Conservation (phyloP, 192 early-diverging fungal genomes). For the Coemansia sp. region DNA sequence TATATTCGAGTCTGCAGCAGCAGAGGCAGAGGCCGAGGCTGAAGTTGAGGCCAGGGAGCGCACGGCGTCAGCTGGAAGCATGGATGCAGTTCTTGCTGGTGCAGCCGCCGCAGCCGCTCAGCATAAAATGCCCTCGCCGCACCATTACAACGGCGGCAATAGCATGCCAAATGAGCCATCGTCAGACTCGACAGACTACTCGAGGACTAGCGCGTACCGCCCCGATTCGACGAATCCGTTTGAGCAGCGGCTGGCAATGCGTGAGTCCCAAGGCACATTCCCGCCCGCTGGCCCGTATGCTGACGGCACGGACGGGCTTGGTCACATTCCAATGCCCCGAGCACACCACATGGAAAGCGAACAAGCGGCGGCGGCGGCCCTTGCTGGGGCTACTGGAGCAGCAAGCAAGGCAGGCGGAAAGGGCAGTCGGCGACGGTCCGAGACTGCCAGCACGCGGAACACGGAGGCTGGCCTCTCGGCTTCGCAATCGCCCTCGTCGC, state of each 20-base stretch:
- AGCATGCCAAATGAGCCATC: conserved; percentile 13
- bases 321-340: conserved; percentile 47
- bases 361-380: conserved; percentile 40
- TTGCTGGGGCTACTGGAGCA: conserved; percentile 29
- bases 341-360: conserved; percentile 34
- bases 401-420: conserved; percentile 8
- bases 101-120: conserved; percentile 15
- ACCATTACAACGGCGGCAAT: conserved; percentile 28
- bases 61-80: conserved; percentile 31
- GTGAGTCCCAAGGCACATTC: conserved; percentile 53
- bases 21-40: conserved; percentile 50
- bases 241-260: conserved; percentile 53
- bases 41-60: conserved; percentile 45
- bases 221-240: conserved; percentile 54
- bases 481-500: conserved; percentile 42
- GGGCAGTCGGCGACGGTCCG: conserved; percentile 39
- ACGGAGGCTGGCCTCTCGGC: conserved; percentile 30
- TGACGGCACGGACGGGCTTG: conserved; percentile 30
- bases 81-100: conserved; percentile 6
- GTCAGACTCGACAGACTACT: conserved; percentile 26
- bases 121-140: conserved; percentile 25
- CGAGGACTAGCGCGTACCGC: conserved; percentile 39
- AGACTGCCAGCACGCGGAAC: conserved; percentile 43
- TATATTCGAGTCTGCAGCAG: conserved; percentile 52
- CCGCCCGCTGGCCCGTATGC: conserved; percentile 53